Evolutionary conservation across 495 filamentous ascomycete species (phyloP).

Genomic region (Trichoderma orchidacearum): DNA sequence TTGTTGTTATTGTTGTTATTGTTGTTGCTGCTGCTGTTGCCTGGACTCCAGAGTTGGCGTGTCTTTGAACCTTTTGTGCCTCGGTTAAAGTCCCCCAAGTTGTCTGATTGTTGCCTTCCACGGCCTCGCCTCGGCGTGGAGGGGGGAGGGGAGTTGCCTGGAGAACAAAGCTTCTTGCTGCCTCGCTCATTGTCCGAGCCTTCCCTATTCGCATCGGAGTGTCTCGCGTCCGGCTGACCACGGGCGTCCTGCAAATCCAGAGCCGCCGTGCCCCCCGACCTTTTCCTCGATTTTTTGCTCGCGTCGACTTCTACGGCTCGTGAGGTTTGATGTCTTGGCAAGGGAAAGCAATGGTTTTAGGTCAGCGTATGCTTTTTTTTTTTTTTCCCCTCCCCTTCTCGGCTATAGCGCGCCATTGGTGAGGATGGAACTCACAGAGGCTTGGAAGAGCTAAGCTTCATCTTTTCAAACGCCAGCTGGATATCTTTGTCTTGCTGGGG

Average conservation of each 20-base stretch:
- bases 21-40: too few relatives aligned
- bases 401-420: too few relatives aligned
- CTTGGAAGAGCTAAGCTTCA: neutral
- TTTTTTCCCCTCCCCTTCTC: too few relatives aligned
- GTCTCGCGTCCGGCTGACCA: neutral
- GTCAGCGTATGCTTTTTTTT: neutral
- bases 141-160: neutral
- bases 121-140: neutral
- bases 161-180: neutral
- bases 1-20: too few relatives aligned
- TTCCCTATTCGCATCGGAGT: neutral
- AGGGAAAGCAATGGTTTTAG: neutral
- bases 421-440: neutral
- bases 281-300: neutral
- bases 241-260: neutral
- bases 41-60: neutral
- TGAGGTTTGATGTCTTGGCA: neutral
- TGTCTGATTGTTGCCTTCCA: neutral
- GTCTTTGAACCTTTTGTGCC: neutral
- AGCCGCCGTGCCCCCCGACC: neutral
- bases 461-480: neutral
- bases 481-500: neutral
- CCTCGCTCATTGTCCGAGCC: neutral
- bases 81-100: neutral
- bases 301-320: neutral